Evolutionary conservation across 306 rosid species (phyloP).

Genomic region (Vigna trinervia): DNA sequence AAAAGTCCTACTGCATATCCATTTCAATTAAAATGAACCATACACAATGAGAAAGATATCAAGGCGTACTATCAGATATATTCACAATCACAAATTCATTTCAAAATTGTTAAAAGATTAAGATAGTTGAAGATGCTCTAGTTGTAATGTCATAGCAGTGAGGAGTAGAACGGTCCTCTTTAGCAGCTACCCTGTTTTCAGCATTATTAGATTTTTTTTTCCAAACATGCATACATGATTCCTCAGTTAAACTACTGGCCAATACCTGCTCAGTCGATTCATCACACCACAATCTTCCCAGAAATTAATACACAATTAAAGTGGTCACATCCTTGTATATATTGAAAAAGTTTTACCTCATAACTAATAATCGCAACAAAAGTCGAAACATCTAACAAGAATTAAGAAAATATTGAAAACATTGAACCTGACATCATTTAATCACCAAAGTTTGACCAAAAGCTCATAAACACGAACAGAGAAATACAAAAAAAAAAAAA

Average conservation of each 20-base stretch:
- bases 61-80: background rate
- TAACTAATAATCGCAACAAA: background rate
- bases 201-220: background rate
- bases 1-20: background rate
- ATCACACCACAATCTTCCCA: slow-evolving; percentile 31
- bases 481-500: background rate
- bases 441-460: background rate
- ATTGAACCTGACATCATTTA: background rate
- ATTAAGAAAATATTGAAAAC: background rate
- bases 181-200: background rate
- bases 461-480: background rate
- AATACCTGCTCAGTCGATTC: background rate
- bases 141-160: slow-evolving; percentile 1
- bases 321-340: background rate
- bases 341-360: background rate
- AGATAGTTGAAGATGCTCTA: background rate
- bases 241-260: slow-evolving; percentile 13
- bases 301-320: background rate
- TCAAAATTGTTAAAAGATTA: background rate
- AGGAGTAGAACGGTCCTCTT: background rate
- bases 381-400: background rate
- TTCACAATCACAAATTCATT: background rate
- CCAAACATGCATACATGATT: background rate
- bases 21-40: background rate
- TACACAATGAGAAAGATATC: slow-evolving; percentile 19